Base-by-base conservation (phyloP, 345 rosid genomes). In the Rhizophora apiculata region DNA sequence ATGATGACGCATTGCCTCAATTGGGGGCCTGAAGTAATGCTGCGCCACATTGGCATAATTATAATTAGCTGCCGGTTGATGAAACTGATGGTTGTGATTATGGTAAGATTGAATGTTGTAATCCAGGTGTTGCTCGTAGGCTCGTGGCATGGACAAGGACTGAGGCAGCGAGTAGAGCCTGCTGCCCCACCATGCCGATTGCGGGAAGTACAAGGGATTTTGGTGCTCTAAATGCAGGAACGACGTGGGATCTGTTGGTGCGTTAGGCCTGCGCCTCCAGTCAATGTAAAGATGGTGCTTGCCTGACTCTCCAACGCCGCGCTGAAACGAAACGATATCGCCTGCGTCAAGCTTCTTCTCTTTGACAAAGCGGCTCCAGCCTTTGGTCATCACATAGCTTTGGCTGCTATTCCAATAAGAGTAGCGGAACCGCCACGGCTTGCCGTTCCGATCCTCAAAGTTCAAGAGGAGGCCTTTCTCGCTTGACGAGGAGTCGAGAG, bases 331-430 rank as follows among this genome's bases (percentile, higher is more conserved):
- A 64, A 94, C 97, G 60, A 81, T 76, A 74, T 94, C 98, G 2
- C 98, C 98, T 6, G 97, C 96, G 29, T 91, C 92, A 2, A 94
- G 97, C 80, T 87, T 91, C 65, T 94, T 94, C 68, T 94, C 98
- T 87, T 94, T 94, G n/a, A 94, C 98, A 71, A 94, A 94, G 11
- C 98, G 86, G 75, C 97, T 94, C 98, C 98, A 94, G 1, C 98
- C 98, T 82, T 94, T 94, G 16, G 98, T 94, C 97, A 94, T 94
- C 48, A 94, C 98, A 67, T 91, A 94, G 88, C 98, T 91, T 79
- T 94, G 98, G 79, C 98, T 94, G 71, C 96, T 89, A 72, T 88
- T 94, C 98, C 98, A 94, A 69, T 94, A 94, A 32, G 97, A 94
- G 87, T 94, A 94, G 49, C 98, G 85, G 86, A 94, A 94, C 64